Evolutionary conservation across 1,139 yeast species (phyloP), one percentile per base, ranked within the genome.

Genomic region (Candida albicans): DNA sequence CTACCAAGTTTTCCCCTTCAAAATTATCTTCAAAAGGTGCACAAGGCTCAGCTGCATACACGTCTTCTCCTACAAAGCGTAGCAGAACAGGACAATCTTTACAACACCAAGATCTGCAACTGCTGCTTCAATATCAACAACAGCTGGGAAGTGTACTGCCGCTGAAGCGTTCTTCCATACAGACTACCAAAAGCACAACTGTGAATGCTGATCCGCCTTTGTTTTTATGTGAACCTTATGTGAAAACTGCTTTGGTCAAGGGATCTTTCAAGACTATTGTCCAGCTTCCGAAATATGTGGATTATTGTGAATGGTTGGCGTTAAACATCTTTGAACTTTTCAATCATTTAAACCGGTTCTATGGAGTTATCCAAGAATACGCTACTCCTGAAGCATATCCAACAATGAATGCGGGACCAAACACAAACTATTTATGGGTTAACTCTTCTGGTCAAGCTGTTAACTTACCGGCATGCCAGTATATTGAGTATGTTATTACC

Each of bases 231-330:
- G 96, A 91, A 54, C 98, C 98, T 11, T 95, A 87, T 64, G 95
- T 91, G 5, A 84, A 91, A 50, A 88, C 97, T 0, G 96, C 98
- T 0, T 72, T 93, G 37, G 99, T 95, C 29, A 93, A 93, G 59
- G 99, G 99, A n/a, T 87, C 96, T 1, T 95, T 90, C 70, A 90
- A 87, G 57, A 91, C 99, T 1, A 93, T 93, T 52, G 98, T 93
- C 1, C 96, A 88, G 61, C 74, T 89, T 27, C 99, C 99, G 22
- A 89, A 88, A 61, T 93, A 91, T 59, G 98, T 95, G 22, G 98
- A 95, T 58, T 76, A 81, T 49, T 87, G 91, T 41, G 99, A 93
- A 63, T 93, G 99, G 99, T 74, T 93, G 18, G 97, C 98, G 1
- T 75, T 95, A 43, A 93, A 91, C 61, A 82, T 89, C 9, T 91